These are phyloP conservation scores for Fragilaria crotonensis DNA, from an alignment of 108 stramenopile species.

Conservation along the genomic window DNA sequence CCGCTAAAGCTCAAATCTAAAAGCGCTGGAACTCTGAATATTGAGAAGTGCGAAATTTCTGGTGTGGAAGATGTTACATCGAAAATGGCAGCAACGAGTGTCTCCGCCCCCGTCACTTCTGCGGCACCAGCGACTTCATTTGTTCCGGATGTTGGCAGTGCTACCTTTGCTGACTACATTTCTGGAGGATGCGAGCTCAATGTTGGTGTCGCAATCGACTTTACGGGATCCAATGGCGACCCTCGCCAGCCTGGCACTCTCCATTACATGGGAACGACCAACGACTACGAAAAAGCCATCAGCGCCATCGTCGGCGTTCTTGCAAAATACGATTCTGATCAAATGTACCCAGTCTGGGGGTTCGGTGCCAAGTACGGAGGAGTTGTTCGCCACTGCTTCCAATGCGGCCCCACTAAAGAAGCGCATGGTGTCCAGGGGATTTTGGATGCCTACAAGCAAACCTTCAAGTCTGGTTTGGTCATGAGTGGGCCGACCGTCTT, in stretches of 20 bases:
- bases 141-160: constrained; percentile 1
- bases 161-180: constrained; percentile 41
- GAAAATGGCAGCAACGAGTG: constrained; percentile 10
- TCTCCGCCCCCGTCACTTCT: constrained; percentile 3
- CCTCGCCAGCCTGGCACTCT: constrained; percentile 69
- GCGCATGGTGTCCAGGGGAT: constrained; percentile 69
- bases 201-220: constrained; percentile 81
- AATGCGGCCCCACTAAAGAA: constrained; percentile 42
- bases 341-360: constrained; percentile 75
- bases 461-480: constrained; percentile 49
- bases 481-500: constrained; percentile 84
- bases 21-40: constrained; percentile 15
- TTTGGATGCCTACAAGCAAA: constrained; percentile 53
- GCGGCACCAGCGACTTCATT: not conserved
- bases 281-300: constrained; percentile 77
- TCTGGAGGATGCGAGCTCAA: constrained; percentile 45
- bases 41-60: constrained; percentile 19
- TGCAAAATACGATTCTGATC: constrained; percentile 75
- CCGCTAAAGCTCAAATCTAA: constrained; percentile 19
- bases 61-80: constrained; percentile 7
- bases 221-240: constrained; percentile 89
- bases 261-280: constrained; percentile 48
- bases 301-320: constrained; percentile 49
- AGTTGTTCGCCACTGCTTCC: constrained; percentile 66
- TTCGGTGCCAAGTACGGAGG: constrained; percentile 89